Percentiles rank a stretch among this genome's conserved stretches.
These are phyloP conservation scores for Sapria himalayana DNA, from an alignment of 345 rosid species.

Conservation along the genomic window DNA sequence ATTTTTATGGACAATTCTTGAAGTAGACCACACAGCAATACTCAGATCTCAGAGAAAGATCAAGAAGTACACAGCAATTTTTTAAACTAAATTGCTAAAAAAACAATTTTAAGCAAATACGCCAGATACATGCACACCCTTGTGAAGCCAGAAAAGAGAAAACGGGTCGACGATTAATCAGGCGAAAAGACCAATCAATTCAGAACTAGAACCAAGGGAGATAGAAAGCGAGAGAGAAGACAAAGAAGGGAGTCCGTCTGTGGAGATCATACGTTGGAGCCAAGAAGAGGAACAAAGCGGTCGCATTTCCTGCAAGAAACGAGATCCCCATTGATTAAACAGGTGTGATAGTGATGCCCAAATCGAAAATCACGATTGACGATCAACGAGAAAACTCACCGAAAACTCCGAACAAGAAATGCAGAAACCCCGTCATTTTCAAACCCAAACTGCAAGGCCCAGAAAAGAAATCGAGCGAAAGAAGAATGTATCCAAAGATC, in stretches of 20 bases:
- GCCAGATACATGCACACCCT: too few species aligned
- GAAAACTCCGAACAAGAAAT: constrained; percentile 71
- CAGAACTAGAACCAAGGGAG: background rate
- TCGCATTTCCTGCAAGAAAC: constrained; percentile 62
- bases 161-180: too few species aligned
- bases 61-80: too few species aligned
- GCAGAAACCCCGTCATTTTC: constrained; percentile 25
- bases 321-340: background rate
- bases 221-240: background rate
- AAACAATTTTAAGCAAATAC: too few species aligned
- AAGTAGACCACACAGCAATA: too few species aligned
- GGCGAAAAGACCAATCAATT: too few species aligned
- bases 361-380: background rate
- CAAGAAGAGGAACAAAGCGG: constrained; percentile 87
- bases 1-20: too few species aligned
- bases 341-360: background rate
- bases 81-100: too few species aligned
- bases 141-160: too few species aligned
- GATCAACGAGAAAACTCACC: constrained; percentile 23
- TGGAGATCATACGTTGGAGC: constrained; percentile 47
- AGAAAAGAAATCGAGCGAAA: constrained; percentile 3
- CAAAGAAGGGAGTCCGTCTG: background rate
- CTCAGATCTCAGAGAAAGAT: too few species aligned
- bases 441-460: background rate
- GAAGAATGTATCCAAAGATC: too few species aligned